Evolutionary conservation across 1,284 basidiomycete species (phyloP).

Genomic region (Hypsizygus ulmarius): DNA sequence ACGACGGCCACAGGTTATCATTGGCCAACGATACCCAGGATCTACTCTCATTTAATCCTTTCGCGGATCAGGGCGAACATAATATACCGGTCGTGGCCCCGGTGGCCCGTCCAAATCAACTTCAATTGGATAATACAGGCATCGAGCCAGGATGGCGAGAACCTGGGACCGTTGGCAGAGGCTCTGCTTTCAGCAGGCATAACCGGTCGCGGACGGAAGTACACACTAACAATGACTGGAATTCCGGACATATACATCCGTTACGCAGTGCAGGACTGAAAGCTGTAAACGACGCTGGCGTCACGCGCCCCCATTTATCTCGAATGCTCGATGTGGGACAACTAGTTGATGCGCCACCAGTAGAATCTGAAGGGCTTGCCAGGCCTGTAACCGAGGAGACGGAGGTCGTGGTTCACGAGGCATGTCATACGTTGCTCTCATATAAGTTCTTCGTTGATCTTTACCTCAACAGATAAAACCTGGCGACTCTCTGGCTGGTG

Average conservation of each 20-base stretch:
- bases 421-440: constrained; percentile 23
- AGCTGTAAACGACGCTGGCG: constrained; percentile 32
- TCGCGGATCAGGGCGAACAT: constrained; percentile 23
- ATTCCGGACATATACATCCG: constrained; percentile 21
- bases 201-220: constrained; percentile 29
- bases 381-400: constrained; percentile 34
- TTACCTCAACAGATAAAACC: constrained; percentile 52
- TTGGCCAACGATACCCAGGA: constrained; percentile 15
- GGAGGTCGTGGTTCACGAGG: constrained; percentile 57
- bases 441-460: not conserved
- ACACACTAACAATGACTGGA: constrained; percentile 14
- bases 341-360: constrained; percentile 29
- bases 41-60: constrained; percentile 28
- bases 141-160: constrained; percentile 4
- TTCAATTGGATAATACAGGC: constrained; percentile 13
- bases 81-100: constrained; percentile 21
- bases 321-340: constrained; percentile 36
- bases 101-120: constrained; percentile 11
- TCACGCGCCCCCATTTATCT: constrained; percentile 44
- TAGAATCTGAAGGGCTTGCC: constrained; percentile 16
- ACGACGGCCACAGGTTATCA: constrained; percentile 11
- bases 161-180: constrained; percentile 10
- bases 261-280: constrained; percentile 33
- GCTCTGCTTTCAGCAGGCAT: constrained; percentile 21
- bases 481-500: constrained; percentile 78